These are phyloP conservation scores for Knufia fluminis DNA, from an alignment of 2,329 filamentous ascomycete species.

Conservation along the genomic window DNA sequence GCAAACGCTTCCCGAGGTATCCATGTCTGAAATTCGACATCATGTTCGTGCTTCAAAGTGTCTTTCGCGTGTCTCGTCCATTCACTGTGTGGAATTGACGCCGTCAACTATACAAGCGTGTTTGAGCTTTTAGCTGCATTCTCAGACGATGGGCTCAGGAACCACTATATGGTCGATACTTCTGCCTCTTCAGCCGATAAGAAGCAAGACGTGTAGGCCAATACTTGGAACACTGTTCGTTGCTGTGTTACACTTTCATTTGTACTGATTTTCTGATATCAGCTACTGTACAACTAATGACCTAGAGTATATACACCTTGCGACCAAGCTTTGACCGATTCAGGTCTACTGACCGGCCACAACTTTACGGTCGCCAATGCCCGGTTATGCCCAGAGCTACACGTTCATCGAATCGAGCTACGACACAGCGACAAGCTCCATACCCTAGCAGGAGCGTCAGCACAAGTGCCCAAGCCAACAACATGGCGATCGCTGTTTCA, in stretches of 20 bases:
- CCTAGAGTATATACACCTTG: background rate
- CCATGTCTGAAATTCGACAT: background rate
- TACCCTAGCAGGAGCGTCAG: constrained; percentile 3
- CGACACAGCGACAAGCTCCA: constrained; percentile 5
- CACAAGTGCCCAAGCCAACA: background rate
- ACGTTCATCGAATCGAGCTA: constrained; percentile 2
- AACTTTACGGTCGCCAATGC: background rate
- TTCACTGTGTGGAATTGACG: constrained; percentile 2
- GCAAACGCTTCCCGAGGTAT: constrained; percentile 1
- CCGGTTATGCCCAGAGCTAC: constrained; percentile 7
- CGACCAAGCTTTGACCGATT: background rate
- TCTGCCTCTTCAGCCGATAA: background rate
- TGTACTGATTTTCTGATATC: background rate
- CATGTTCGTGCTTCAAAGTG: constrained; percentile 9
- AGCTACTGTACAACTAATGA: background rate
- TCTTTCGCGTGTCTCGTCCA: constrained; percentile 2
- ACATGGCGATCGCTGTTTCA: constrained; percentile 7
- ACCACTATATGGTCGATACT: constrained; percentile 1
- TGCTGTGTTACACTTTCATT: constrained; percentile 6
- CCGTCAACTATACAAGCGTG: constrained; percentile 9
- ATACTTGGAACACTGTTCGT: constrained; percentile 1
- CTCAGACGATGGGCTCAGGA: constrained; percentile 2
- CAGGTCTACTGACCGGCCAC: background rate
- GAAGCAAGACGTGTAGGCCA: constrained; percentile 5
- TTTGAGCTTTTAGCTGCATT: constrained; percentile 6